Evolutionary conservation across 805 yeast species (phyloP), one percentile per base, ranked within the genome.

Genomic region (Candida pini): DNA sequence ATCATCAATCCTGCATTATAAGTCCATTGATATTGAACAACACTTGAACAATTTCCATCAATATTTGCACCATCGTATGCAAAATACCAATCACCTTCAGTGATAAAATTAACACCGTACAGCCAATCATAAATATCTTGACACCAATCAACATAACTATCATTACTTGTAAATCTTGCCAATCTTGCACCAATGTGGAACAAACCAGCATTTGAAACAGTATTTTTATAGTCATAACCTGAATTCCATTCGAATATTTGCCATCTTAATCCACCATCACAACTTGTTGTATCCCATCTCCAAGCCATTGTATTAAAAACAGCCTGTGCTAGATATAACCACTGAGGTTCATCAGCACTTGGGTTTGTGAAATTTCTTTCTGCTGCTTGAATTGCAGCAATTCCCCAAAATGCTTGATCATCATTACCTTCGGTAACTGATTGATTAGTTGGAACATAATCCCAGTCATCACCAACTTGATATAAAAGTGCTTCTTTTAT

Each of bases 371-470:
- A 88, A 61, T 86, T 86, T 54, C 81, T 70, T 58, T 90, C 97
- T 0, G 94, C 94, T 1, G 97, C 97, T 19, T 76, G 79, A 82
- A 90, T 86, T 4, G 78, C 94, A 1, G 95, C 82, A 40, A 92
- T 68, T 5, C 96, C 97, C 97, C 97, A 90, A 58, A 90, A 87
- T 2, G 85, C 96, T 64, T 90, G 97, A 66, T 90, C 97, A 69
- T 90, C 98, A 55, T 90, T 90, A 52, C 97, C 98, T 62, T 90
- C 97, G 2, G 95, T 84, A 23, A 88, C 78, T 9, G 89, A 76
- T 61, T 89, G 96, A 58, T 87, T 86, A 41, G 77, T 64, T 4
- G 97, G 96, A 59, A 90, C 78, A 60, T 78, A 92, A 61, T 90
- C 81, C 63, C 76, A 64, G 54, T 78, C 69, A 9, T 72, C 73